Percentiles rank a stretch among this genome's conserved stretches.
Evolutionary conservation across 495 filamentous ascomycete species (phyloP).

Genomic region (Antarctomyces pellizariae): DNA sequence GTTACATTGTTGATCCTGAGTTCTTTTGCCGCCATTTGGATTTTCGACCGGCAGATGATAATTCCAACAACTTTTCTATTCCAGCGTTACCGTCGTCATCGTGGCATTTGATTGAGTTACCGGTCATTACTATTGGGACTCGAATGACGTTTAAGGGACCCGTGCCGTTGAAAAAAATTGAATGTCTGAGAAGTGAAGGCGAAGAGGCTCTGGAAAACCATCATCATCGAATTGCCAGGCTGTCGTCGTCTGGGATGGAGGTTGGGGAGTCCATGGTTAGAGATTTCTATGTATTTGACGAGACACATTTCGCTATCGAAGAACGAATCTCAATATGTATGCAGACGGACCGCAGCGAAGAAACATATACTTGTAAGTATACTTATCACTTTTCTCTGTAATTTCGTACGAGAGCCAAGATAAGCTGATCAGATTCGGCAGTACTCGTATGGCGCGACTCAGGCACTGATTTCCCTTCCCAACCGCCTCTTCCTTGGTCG

Average conservation of each 20-base stretch:
- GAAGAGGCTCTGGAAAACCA: constrained; percentile 5
- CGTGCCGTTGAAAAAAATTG: constrained; percentile 1
- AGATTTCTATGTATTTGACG: constrained; percentile 7
- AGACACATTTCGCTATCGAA: constrained; percentile 10
- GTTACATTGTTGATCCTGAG: constrained; percentile 11
- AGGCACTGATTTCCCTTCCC: constrained; percentile 7
- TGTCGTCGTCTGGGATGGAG: too few relatives aligned
- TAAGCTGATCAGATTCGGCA: too few relatives aligned
- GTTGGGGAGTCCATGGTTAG: constrained; percentile 12
- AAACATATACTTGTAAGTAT: neutral
- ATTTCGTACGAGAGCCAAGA: too few relatives aligned
- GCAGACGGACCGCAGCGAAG: constrained; percentile 3
- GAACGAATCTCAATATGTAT: constrained; percentile 11
- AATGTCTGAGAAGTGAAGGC: constrained; percentile 1
- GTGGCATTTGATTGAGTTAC: constrained; percentile 8
- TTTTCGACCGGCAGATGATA: constrained; percentile 4
- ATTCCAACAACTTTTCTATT: constrained; percentile 5
- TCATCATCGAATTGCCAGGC: constrained; percentile 5
- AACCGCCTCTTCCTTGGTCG: constrained; percentile 9
- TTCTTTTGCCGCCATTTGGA: constrained; percentile 12
- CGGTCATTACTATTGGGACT: constrained; percentile 7
- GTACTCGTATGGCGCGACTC: constrained; percentile 7
- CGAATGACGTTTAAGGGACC: constrained; percentile 1
- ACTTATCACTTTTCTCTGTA: too few relatives aligned
- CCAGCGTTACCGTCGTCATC: constrained; percentile 10